phyloP scores from a whole-genome alignment of 2,329 filamentous ascomycete genomes.

The Immersiporthe knoxdaviesiana region DNA sequence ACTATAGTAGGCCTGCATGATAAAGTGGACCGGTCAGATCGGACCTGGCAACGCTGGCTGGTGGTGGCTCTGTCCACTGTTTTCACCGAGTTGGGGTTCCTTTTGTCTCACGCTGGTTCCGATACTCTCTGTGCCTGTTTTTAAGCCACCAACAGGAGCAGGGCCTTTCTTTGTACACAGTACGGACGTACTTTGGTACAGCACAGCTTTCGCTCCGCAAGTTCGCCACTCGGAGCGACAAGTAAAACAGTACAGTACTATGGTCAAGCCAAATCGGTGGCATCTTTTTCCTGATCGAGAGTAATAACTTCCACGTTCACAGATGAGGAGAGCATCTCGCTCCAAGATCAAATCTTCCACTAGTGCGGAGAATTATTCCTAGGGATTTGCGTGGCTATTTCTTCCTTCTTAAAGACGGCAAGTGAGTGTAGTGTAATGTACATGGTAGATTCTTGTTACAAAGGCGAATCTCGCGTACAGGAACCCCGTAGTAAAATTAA shows the following conservation, averaged over 20 bases:
- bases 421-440: not conserved
- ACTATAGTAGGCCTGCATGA: not conserved
- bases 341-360: not conserved
- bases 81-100: not conserved
- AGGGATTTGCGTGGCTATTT: not conserved
- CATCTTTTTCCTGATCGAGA: not conserved
- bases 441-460: not conserved
- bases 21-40: not conserved
- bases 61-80: not conserved
- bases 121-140: not conserved
- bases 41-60: not conserved
- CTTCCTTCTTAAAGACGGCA: not conserved
- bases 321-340: not conserved
- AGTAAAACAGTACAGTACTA: too few species aligned
- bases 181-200: too few species aligned
- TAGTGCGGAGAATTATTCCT: not conserved
- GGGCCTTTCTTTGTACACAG: too few species aligned
- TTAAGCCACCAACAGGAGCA: not conserved
- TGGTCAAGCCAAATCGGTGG: not conserved
- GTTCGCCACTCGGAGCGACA: not conserved
- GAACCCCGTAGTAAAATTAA: not conserved
- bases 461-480: not conserved
- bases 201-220: too few species aligned
- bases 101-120: not conserved
- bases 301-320: not conserved